Evolutionary conservation across 2,329 filamentous ascomycete species (phyloP).

Genomic region (Ceratocystiopsis minuta): DNA sequence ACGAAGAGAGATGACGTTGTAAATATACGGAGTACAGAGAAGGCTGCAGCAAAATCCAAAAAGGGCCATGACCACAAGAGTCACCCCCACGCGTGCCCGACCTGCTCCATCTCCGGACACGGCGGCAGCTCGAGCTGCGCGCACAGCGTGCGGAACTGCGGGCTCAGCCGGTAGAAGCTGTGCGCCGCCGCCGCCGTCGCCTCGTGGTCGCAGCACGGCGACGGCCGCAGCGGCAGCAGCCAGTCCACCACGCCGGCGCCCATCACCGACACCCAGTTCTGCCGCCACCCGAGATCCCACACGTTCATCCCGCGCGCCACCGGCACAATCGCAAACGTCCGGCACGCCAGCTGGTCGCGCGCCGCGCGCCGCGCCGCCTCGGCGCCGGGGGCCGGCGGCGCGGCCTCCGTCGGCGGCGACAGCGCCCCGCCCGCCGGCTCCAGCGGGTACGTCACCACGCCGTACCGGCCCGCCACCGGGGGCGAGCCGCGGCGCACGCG

Average conservation of each 20-base stretch:
- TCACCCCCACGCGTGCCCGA: background rate
- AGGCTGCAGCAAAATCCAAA: background rate
- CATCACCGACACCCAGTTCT: slow-evolving; percentile 69
- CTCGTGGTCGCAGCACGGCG: slow-evolving; percentile 56
- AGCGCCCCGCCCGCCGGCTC: background rate
- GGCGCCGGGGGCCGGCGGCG: background rate
- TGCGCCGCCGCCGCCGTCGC: slow-evolving; percentile 22
- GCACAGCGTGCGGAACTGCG: slow-evolving; percentile 39
- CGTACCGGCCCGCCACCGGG: slow-evolving; percentile 32
- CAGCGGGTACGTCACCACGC: slow-evolving; percentile 11
- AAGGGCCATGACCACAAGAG: no score
- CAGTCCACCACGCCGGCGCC: slow-evolving; percentile 55
- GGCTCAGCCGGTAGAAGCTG: slow-evolving; percentile 52
- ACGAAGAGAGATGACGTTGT: no score
- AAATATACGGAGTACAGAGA: background rate
- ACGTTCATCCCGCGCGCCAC: slow-evolving; percentile 64
- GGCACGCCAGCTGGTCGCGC: slow-evolving; percentile 30
- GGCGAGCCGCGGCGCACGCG: slow-evolving; percentile 38
- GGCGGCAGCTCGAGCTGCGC: slow-evolving; percentile 20
- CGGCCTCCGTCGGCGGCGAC: no score
- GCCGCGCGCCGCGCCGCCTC: slow-evolving; percentile 8
- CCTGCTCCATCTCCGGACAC: slow-evolving; percentile 2
- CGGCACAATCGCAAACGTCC: slow-evolving; percentile 63
- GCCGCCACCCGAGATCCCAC: slow-evolving; percentile 54
- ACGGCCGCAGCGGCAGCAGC: slow-evolving; percentile 58